phyloP scores from a whole-genome alignment of 331 rosid species.

The Erythrophleum ivorense region DNA sequence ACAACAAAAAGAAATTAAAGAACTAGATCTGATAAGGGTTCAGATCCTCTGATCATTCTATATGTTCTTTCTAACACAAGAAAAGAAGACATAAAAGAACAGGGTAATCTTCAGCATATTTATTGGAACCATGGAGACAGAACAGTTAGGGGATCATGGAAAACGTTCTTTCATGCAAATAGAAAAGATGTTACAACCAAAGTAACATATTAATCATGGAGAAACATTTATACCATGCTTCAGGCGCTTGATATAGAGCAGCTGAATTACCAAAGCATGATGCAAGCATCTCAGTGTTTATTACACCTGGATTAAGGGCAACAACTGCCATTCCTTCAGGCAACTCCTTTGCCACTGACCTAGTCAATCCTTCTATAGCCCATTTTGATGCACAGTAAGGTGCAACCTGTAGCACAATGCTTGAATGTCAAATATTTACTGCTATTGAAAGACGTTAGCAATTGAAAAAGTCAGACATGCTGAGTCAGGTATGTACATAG shows the following conservation, averaged over 20 bases:
- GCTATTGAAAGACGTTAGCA: not conserved
- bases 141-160: not conserved
- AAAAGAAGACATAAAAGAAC: not conserved
- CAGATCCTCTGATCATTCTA: not conserved
- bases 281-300: slow-evolving; percentile 82
- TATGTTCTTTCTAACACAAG: not conserved
- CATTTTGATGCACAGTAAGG: slow-evolving; percentile 97
- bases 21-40: not conserved
- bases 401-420: slow-evolving; percentile 56
- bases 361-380: slow-evolving; percentile 86
- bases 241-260: slow-evolving; percentile 69
- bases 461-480: not conserved
- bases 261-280: slow-evolving; percentile 85
- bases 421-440: not conserved
- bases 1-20: not conserved
- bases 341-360: slow-evolving; percentile 80
- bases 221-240: slow-evolving; percentile 57
- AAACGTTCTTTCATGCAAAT: not conserved
- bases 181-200: not conserved
- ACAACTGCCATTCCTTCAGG: slow-evolving; percentile 82
- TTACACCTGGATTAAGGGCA: slow-evolving; percentile 86
- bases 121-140: not conserved
- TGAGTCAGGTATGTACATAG: not conserved
- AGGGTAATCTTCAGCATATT: not conserved
- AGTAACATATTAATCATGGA: not conserved